Base-by-base conservation (phyloP, 2,329 filamentous ascomycete species). In the Ascochyta fabae region DNA sequence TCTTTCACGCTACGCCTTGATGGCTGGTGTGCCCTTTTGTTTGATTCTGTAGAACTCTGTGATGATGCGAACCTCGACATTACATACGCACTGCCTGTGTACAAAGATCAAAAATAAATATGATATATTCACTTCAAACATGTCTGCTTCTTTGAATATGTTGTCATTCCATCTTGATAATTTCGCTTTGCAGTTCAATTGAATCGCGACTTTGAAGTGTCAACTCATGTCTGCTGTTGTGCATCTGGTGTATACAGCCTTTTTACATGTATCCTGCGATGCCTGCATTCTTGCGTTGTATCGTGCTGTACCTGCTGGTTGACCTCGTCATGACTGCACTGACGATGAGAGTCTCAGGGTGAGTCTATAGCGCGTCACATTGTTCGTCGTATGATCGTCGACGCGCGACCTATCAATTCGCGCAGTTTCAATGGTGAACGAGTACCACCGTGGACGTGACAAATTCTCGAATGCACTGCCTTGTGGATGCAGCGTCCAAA, bases 1-100 rank as follows among this genome's bases (percentile, higher is more conserved):
- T 57, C 54, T 15, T 57, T 57, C 54, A 57, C 23, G 27, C 48
- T 9, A 12, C 9, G 48, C 48, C 54, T 57, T 40, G 54, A 57
- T 57, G 54, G 54, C 45, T 23, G 42, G 53, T 34, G 38, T 56
- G 53, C 53, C 53, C 47, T 34, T 42, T 47, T 50, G 5, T 26
- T 36, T 41, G 19, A 39, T 42, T 38, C n/a, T 34, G 40, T 51
- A 43, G 47, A 51, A 42, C 42, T 48, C 53, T 56, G 53, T 56
- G 53, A 51, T 56, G 12, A 19, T 23, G 23, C 36, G 22, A 41
- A 48, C 47, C 38, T 51, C 47, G 47, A 56, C 42, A 38, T 22
- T 22, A 50, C 47, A 56, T 47, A 51, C 31, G 53, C 47, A 51
- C 53, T 38, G 39, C n/a, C 47, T 31, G 35, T 40, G 43, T 47